Conservation (phyloP, 192 early-diverging fungal species). For the Entomortierella lignicola region DNA sequence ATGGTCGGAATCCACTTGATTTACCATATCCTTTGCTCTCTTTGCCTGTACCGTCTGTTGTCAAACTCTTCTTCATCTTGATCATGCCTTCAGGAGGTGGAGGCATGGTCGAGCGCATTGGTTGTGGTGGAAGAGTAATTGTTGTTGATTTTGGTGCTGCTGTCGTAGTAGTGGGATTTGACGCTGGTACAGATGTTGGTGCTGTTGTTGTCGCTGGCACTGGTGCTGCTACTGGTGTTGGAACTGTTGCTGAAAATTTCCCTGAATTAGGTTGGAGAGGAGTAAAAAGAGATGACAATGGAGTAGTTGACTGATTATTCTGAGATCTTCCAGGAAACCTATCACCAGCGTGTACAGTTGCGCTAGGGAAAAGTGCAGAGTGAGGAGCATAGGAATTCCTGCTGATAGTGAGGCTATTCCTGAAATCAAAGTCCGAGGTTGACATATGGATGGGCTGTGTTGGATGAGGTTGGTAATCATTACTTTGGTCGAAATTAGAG, state of each 20-base stretch:
- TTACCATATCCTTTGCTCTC: slow-evolving; percentile 7
- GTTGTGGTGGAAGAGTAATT: slow-evolving; percentile 5
- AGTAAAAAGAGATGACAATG: slow-evolving; percentile 26
- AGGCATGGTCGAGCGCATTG: slow-evolving; percentile 2
- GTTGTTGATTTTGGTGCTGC: not conserved
- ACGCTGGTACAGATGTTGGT: not conserved
- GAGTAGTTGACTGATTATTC: not conserved
- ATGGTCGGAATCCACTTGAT: slow-evolving; percentile 29
- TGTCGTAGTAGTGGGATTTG: not conserved
- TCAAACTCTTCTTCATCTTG: slow-evolving; percentile 55
- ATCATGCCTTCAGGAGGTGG: slow-evolving; percentile 44
- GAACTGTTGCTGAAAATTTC: not conserved
- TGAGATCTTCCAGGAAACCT: slow-evolving; percentile 15
- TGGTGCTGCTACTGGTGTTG: not conserved
- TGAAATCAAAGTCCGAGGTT: slow-evolving; percentile 24
- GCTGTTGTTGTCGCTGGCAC: not conserved
- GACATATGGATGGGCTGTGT: slow-evolving; percentile 24
- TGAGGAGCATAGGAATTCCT: not conserved
- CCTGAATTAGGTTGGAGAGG: not conserved
- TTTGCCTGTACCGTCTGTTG: slow-evolving; percentile 32
- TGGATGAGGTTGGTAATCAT: slow-evolving; percentile 30
- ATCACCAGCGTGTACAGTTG: slow-evolving; percentile 29
- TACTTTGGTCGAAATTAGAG: not conserved
- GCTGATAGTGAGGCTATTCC: slow-evolving; percentile 4
- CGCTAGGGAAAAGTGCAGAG: slow-evolving; percentile 17